These are phyloP conservation scores for Craspedostauros australis DNA, from an alignment of 108 stramenopile species.

Conservation along the genomic window DNA sequence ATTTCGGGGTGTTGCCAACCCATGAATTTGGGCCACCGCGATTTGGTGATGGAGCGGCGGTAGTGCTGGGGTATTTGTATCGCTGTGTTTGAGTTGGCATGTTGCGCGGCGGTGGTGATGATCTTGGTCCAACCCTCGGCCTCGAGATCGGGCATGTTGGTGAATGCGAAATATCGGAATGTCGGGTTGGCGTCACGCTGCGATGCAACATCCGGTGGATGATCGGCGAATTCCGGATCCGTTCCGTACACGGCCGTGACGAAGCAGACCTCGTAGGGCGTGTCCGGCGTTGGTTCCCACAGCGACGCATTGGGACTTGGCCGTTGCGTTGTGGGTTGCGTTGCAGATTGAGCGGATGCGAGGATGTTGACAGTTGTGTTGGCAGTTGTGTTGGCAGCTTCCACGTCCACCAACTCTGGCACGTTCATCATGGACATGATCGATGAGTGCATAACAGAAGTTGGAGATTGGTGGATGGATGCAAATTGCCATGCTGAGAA, in stretches of 20 bases:
- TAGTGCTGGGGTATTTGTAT: too few relatives aligned
- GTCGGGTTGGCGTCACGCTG: conserved; percentile 5
- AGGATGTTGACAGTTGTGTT: too few relatives aligned
- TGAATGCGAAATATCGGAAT: conserved; percentile 25
- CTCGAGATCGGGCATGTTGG: conserved; percentile 13
- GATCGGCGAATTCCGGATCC: conserved; percentile 3
- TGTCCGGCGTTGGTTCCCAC: background rate
- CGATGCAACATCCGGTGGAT: conserved; percentile 4
- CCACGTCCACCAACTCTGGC: too few relatives aligned
- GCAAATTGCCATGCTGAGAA: too few relatives aligned
- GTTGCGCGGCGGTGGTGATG: background rate
- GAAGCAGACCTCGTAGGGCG: conserved; percentile 21
- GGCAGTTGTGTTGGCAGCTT: too few relatives aligned
- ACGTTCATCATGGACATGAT: too few relatives aligned
- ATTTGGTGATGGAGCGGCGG: conserved; percentile 13
- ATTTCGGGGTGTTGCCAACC: conserved; percentile 11
- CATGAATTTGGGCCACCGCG: conserved; percentile 25
- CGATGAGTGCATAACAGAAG: too few relatives aligned
- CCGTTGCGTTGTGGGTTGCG: too few relatives aligned
- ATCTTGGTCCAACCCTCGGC: conserved; percentile 24
- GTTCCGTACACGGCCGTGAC: conserved; percentile 17
- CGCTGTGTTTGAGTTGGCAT: too few relatives aligned
- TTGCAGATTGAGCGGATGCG: too few relatives aligned
- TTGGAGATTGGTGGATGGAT: too few relatives aligned
- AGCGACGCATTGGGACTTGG: too few relatives aligned